A percentile compares a stretch with the other conserved stretches of the same genome.
Evolutionary conservation across 2,329 filamentous ascomycete species (phyloP).

Genomic region (Verticillium zaregamsianum): DNA sequence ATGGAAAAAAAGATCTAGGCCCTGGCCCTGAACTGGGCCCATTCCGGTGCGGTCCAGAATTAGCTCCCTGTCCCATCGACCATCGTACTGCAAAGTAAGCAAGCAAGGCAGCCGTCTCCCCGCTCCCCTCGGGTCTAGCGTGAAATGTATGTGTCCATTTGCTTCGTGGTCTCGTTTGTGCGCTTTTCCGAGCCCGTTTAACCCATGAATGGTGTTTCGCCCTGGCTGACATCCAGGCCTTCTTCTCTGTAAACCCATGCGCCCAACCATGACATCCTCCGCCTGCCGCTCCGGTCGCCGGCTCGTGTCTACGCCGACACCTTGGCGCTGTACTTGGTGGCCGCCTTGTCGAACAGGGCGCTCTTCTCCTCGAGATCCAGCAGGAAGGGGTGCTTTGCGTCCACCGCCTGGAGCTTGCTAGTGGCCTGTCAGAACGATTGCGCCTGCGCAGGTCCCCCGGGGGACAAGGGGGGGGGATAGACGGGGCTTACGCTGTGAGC

Average conservation of each 20-base stretch:
- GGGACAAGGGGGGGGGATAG: background rate
- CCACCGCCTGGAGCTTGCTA: slow-evolving; percentile 52
- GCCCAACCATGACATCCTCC: slow-evolving; percentile 8
- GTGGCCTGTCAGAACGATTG: background rate
- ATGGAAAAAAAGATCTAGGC: background rate
- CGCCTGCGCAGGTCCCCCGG: background rate
- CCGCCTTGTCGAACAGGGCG: slow-evolving; percentile 80
- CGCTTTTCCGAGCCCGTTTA: background rate
- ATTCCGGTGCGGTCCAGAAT: background rate
- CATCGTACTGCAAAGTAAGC: background rate
- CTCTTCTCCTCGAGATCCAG: slow-evolving; percentile 79
- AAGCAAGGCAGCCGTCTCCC: background rate
- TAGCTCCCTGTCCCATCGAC: background rate
- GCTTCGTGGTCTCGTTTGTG: background rate
- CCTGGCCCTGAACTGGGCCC: background rate
- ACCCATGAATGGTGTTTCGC: background rate
- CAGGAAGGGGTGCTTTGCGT: slow-evolving; percentile 67
- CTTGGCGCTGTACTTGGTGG: slow-evolving; percentile 82
- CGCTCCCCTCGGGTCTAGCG: background rate
- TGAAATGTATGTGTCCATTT: background rate
- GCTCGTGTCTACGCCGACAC: slow-evolving; percentile 46
- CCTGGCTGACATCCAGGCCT: background rate
- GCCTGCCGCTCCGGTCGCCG: slow-evolving; percentile 4
- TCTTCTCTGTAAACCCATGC: slow-evolving; percentile 8
- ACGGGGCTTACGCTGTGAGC: slow-evolving; percentile 49